Percentiles rank a stretch among this genome's conserved stretches.
Evolutionary conservation across 345 rosid species (phyloP).

Genomic region (Sisymbrium altissimum): DNA sequence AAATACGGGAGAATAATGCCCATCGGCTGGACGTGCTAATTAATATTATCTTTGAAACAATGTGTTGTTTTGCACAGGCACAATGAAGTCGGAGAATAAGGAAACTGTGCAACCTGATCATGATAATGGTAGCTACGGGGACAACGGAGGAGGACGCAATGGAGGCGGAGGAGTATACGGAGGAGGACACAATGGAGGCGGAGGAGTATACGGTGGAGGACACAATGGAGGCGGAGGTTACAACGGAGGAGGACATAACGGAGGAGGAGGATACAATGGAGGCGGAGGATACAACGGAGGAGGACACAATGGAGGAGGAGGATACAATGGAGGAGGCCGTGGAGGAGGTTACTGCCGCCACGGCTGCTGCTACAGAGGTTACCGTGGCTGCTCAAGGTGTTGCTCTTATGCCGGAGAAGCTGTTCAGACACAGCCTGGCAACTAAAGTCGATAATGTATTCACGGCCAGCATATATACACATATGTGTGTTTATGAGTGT

Average conservation of each 20-base stretch:
- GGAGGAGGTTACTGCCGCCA: neutral
- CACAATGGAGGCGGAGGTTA: neutral
- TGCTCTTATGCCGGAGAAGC: conserved; percentile 19
- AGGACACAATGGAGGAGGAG: neutral
- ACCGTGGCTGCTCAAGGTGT: neutral
- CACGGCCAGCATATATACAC: no score
- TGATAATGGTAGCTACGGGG: neutral
- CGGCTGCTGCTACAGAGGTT: conserved; percentile 12
- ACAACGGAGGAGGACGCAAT: neutral
- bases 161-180: neutral
- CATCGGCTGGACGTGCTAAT: neutral
- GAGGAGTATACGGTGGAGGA: neutral
- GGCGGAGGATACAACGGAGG: conserved; percentile 17
- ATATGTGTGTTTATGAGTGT: neutral
- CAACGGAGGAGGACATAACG: neutral
- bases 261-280: neutral
- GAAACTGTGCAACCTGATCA: conserved; percentile 13
- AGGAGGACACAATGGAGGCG: neutral
- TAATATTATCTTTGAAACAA: neutral
- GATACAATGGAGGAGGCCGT: neutral
- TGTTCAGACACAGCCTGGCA: conserved; percentile 6
- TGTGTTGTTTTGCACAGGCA: neutral
- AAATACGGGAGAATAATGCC: neutral
- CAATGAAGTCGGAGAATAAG: conserved; percentile 10
- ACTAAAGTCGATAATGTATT: neutral